Evolutionary conservation across 352 stramenopile species (phyloP).

Genomic region (Phytophthora sansomeana): DNA sequence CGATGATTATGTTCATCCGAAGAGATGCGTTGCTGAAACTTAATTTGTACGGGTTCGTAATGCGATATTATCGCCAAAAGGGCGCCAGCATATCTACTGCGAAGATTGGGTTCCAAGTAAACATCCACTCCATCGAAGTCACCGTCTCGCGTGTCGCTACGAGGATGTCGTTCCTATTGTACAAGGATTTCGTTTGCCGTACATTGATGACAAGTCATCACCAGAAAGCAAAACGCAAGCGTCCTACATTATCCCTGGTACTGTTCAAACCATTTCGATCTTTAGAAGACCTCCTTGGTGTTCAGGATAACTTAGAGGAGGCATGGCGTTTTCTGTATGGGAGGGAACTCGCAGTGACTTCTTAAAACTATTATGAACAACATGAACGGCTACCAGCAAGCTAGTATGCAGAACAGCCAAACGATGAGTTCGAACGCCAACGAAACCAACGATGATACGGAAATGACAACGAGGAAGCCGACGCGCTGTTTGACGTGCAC

Average conservation of each 20-base stretch:
- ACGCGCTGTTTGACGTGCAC: too few relatives aligned
- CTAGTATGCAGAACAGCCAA: too few relatives aligned
- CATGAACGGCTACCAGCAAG: too few relatives aligned
- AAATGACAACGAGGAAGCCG: too few relatives aligned
- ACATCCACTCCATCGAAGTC: neutral
- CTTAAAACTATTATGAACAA: too few relatives aligned
- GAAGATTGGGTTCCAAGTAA: neutral
- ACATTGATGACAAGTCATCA: neutral
- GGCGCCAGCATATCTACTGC: neutral
- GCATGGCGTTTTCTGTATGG: too few relatives aligned
- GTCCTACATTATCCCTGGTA: neutral
- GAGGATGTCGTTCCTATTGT: neutral
- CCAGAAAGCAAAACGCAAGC: neutral
- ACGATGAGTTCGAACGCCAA: too few relatives aligned
- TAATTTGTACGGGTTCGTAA: conserved; percentile 3
- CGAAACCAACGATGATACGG: too few relatives aligned
- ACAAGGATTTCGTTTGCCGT: neutral
- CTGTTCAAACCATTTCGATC: neutral
- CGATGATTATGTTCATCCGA: conserved; percentile 6
- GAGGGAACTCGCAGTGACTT: too few relatives aligned
- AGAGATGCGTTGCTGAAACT: neutral
- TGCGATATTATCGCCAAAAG: conserved; percentile 5
- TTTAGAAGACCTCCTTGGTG: too few relatives aligned
- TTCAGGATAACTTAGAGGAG: too few relatives aligned
- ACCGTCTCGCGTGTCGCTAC: neutral